Percentiles rank a stretch among this genome's conserved stretches.
Conservation (phyloP, 768 basidiomycete genomes). For the Mycena maculata region DNA sequence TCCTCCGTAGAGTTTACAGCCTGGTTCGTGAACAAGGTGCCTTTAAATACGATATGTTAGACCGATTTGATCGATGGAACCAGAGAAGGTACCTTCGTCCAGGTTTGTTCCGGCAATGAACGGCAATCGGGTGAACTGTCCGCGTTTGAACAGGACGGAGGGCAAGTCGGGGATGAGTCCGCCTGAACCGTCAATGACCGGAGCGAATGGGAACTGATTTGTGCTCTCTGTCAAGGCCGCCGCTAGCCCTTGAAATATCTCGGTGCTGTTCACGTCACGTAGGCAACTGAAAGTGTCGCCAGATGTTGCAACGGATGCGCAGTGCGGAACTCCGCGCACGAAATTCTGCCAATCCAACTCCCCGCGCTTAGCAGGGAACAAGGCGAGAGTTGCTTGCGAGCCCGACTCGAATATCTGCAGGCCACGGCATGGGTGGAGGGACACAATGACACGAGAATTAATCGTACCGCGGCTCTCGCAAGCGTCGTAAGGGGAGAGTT, state of each 20-base stretch:
- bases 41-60: not conserved
- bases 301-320: not conserved
- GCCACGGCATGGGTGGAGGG: not conserved
- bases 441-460: not conserved
- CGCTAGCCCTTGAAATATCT: not conserved
- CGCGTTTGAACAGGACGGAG: not conserved
- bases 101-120: not conserved
- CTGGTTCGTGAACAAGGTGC: not conserved
- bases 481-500: conserved; percentile 43
- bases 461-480: conserved; percentile 47
- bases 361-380: conserved; percentile 42
- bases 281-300: not conserved
- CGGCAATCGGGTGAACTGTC: not conserved
- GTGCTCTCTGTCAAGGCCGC: not conserved
- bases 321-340: not conserved
- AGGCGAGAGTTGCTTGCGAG: conserved; percentile 40
- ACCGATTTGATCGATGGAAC: not conserved
- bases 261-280: not conserved
- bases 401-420: conserved; percentile 60
- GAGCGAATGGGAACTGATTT: not conserved
- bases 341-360: conserved; percentile 45
- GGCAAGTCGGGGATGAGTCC: not conserved
- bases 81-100: too few relatives aligned
- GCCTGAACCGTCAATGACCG: not conserved
- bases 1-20: not conserved